Conservation (phyloP, 73 alveolate genomes). For the Tetrahymena thermophila region DNA sequence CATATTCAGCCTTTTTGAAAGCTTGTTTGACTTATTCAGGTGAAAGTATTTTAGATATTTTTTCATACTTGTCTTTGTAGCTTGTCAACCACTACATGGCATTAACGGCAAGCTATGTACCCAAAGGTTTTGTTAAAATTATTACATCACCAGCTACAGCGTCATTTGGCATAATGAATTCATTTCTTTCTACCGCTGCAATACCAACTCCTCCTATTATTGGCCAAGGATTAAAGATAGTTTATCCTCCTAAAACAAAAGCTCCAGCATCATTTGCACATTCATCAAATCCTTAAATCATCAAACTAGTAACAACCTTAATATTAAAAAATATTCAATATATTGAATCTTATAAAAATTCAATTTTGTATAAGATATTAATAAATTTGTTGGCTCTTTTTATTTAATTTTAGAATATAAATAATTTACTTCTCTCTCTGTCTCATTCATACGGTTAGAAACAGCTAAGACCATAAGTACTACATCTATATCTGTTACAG, state of each 20-base stretch:
- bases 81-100: constrained; percentile 56
- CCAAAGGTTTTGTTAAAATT: constrained; percentile 85
- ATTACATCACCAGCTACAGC: constrained; percentile 71
- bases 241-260: constrained; percentile 90
- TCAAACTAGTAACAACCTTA: constrained; percentile 27
- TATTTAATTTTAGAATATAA: neutral
- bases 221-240: constrained; percentile 96
- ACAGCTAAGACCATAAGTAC: constrained; percentile 90
- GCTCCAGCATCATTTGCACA: constrained; percentile 88
- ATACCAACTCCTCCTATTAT: constrained; percentile 94
- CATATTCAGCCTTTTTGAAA: constrained; percentile 45
- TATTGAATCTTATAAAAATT: neutral
- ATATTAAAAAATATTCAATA: neutral
- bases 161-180: constrained; percentile 56
- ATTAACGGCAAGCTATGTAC: constrained; percentile 72
- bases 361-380: neutral
- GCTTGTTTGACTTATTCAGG: constrained; percentile 49
- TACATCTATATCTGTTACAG: constrained; percentile 81
- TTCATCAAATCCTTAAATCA: constrained; percentile 95
- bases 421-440: constrained; percentile 49
- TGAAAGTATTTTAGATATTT: constrained; percentile 18
- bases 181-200: constrained; percentile 58
- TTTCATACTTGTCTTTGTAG: constrained; percentile 44
- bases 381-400: neutral
- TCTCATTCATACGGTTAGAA: constrained; percentile 63